Percentiles rank a stretch among this genome's conserved stretches.
These are phyloP conservation scores for Tranzscheliella williamsii DNA, from an alignment of 1,284 basidiomycete genomes.

Conservation along the genomic window DNA sequence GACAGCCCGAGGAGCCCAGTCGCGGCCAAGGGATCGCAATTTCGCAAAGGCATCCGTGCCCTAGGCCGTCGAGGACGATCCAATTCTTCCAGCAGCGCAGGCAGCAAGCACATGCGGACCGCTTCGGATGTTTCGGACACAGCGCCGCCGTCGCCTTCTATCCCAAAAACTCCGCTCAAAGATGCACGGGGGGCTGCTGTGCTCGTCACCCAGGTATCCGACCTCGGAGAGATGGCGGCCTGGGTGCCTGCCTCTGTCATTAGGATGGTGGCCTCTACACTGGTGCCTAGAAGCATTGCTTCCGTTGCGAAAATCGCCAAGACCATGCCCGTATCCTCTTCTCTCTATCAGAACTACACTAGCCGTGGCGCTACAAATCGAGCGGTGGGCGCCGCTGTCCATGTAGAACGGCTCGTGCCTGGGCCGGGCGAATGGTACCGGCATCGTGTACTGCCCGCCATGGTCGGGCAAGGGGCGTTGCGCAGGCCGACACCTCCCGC, in stretches of 20 bases:
- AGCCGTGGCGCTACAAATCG: neutral
- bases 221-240: slow-evolving; percentile 48
- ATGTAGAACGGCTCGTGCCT: slow-evolving; percentile 12
- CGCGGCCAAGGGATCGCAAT: slow-evolving; percentile 14
- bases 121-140: slow-evolving; percentile 2
- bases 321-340: slow-evolving; percentile 28
- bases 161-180: slow-evolving; percentile 1
- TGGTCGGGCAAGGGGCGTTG: slow-evolving; percentile 27
- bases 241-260: slow-evolving; percentile 51
- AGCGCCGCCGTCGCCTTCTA: neutral
- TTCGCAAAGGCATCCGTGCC: slow-evolving; percentile 18
- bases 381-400: neutral
- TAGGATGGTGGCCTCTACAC: slow-evolving; percentile 49
- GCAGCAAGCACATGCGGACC: slow-evolving; percentile 8
- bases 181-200: slow-evolving; percentile 35
- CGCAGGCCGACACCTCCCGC: slow-evolving; percentile 1
- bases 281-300: slow-evolving; percentile 47
- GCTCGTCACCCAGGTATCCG: slow-evolving; percentile 46
- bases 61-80: slow-evolving; percentile 17
- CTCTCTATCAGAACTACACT: slow-evolving; percentile 17
- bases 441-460: slow-evolving; percentile 23
- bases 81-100: slow-evolving; percentile 15
- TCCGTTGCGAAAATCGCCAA: slow-evolving; percentile 44
- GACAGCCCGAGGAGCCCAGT: slow-evolving; percentile 16
- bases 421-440: slow-evolving; percentile 21